These are phyloP conservation scores for Chalciporus sphaerocephalus DNA, from an alignment of 768 basidiomycete genomes.

Conservation along the genomic window DNA sequence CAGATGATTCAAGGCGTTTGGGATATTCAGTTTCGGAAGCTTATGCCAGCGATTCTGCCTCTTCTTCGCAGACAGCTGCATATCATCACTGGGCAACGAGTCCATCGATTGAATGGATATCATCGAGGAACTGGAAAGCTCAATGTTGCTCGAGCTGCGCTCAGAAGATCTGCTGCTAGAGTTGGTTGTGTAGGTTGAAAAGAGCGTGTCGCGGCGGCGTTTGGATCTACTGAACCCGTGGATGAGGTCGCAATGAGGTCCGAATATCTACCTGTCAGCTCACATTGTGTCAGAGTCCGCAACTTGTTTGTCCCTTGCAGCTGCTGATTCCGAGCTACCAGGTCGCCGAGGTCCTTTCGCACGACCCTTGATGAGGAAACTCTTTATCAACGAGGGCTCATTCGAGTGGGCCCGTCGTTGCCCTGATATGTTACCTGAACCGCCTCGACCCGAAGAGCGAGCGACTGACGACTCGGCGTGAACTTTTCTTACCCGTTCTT, in stretches of 20 bases:
- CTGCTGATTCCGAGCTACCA: background rate
- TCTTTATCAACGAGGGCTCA: background rate
- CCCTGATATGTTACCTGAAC: constrained; percentile 24
- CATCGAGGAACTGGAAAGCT: background rate
- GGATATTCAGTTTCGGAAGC: background rate
- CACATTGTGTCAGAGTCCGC: constrained; percentile 6
- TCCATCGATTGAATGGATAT: background rate
- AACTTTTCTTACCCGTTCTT: constrained; percentile 10
- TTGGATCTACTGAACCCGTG: background rate
- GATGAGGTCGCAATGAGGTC: background rate
- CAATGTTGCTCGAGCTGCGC: background rate
- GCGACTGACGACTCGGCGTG: constrained; percentile 15
- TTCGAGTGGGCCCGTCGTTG: constrained; percentile 10
- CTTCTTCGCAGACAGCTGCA: background rate
- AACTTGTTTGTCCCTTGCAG: background rate
- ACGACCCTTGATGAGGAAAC: constrained; percentile 17
- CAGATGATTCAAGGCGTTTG: background rate
- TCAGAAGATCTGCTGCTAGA: background rate
- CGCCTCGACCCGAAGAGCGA: constrained; percentile 27
- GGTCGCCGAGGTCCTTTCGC: background rate
- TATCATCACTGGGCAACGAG: background rate
- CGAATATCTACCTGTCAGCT: background rate
- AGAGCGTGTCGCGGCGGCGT: background rate
- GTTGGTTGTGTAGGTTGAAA: background rate
- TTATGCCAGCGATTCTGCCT: constrained; percentile 1